phyloP scores from a whole-genome alignment of 176 grass and related monocot species.

The Juncus effusus region DNA sequence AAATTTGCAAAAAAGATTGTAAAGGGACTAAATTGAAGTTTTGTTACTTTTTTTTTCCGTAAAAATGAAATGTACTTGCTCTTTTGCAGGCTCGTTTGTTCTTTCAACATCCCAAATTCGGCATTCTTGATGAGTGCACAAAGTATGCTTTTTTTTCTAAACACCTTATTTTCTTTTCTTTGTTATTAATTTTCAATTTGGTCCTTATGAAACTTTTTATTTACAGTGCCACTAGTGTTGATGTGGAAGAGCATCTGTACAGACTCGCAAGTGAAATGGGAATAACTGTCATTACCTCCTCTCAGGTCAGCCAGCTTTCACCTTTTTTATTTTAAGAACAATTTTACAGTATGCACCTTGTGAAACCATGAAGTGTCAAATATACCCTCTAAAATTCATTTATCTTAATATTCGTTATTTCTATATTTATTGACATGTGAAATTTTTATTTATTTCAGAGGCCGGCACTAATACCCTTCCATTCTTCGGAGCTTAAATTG shows the following conservation, averaged over 20 bases:
- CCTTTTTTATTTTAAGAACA: constrained; percentile 2
- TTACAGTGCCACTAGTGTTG: constrained; percentile 88
- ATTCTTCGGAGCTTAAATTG: constrained; percentile 87
- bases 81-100: constrained; percentile 85
- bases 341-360: background rate
- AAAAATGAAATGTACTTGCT: too few species aligned
- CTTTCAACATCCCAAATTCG: constrained; percentile 88
- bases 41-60: background rate
- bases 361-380: constrained; percentile 4
- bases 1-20: too few species aligned
- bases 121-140: constrained; percentile 87
- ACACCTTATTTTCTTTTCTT: constrained; percentile 11
- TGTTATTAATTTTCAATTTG: constrained; percentile 7
- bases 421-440: constrained; percentile 20
- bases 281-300: constrained; percentile 93
- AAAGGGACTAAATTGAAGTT: background rate
- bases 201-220: constrained; percentile 23
- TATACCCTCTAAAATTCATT: background rate
- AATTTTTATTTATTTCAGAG: constrained; percentile 43
- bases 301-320: constrained; percentile 49
- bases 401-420: background rate
- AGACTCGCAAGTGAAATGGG: constrained; percentile 83
- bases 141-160: constrained; percentile 42
- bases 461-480: constrained; percentile 84
- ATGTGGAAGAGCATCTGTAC: constrained; percentile 97